Percentiles rank a stretch among this genome's conserved stretches.
phyloP scores from a whole-genome alignment of 2,329 filamentous ascomycete genomes.

The Sporothrix pseudoabietina region DNA sequence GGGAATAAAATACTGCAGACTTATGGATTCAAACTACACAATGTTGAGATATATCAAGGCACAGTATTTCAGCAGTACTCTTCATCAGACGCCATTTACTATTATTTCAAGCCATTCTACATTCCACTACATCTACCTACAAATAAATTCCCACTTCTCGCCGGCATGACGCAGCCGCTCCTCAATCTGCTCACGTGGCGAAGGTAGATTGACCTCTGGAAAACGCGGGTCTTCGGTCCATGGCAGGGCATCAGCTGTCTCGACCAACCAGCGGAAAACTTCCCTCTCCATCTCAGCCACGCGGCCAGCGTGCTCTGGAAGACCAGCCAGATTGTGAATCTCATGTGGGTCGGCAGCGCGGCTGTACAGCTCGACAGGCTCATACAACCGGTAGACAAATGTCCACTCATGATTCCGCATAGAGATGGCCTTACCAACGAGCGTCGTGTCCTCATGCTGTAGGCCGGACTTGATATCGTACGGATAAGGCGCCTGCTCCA shows the following conservation, averaged over 20 bases:
- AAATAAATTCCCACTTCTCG: conserved; percentile 13
- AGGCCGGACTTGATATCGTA: conserved; percentile 51
- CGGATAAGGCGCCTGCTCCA: conserved; percentile 48
- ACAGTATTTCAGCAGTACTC: too few relatives aligned
- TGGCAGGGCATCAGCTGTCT: background rate
- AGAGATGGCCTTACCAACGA: conserved; percentile 49
- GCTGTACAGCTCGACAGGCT: conserved; percentile 49
- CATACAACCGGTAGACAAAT: conserved; percentile 51
- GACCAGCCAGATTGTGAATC: conserved; percentile 45
- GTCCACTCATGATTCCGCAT: conserved; percentile 45
- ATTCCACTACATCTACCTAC: background rate
- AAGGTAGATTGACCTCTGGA: background rate
- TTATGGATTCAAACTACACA: too few relatives aligned
- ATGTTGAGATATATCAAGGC: too few relatives aligned
- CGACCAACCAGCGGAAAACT: conserved; percentile 44
- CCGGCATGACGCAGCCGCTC: conserved; percentile 1
- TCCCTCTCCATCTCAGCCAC: conserved; percentile 39
- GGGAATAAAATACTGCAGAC: too few relatives aligned
- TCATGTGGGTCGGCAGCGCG: conserved; percentile 44
- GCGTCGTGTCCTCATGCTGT: conserved; percentile 48
- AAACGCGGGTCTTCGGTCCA: conserved; percentile 18
- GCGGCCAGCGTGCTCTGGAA: conserved; percentile 36
- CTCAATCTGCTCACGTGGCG: conserved; percentile 22
- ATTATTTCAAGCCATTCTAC: too few relatives aligned
- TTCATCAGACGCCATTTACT: too few relatives aligned